A percentile compares a stretch with the other conserved stretches of the same genome.
phyloP scores from a whole-genome alignment of 176 grass and related monocot genomes.

The Elymus sibiricus region DNA sequence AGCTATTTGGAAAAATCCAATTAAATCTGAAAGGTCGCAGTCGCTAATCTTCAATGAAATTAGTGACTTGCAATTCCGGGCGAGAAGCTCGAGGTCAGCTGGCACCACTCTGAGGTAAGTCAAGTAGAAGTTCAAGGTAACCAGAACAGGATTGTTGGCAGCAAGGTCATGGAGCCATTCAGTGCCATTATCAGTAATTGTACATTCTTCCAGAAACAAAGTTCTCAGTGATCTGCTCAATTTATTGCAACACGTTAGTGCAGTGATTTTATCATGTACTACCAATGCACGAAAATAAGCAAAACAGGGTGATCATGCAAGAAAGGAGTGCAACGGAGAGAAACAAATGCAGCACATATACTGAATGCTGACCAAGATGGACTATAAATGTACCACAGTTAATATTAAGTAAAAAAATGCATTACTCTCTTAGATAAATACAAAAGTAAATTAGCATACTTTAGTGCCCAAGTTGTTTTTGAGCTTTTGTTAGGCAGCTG shows the following conservation, averaged over 20 bases:
- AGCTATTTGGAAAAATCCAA: constrained; percentile 49
- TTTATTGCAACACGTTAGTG: constrained; percentile 23
- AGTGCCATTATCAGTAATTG: constrained; percentile 36
- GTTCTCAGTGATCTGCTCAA: constrained; percentile 55
- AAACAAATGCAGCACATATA: constrained; percentile 12
- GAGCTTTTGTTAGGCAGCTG: background rate
- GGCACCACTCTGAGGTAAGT: constrained; percentile 51
- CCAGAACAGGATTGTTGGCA: constrained; percentile 45
- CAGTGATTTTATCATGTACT: background rate
- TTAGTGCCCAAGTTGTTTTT: background rate
- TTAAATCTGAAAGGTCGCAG: constrained; percentile 60
- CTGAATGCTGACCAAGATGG: background rate
- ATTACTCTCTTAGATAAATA: background rate
- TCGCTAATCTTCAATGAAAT: constrained; percentile 81
- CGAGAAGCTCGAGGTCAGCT: constrained; percentile 61
- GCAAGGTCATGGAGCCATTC: constrained; percentile 68
- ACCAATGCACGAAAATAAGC: background rate
- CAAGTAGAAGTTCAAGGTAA: constrained; percentile 70
- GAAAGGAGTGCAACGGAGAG: background rate
- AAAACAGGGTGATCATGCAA: constrained; percentile 1
- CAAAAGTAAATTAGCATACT: background rate
- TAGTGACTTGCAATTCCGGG: constrained; percentile 60
- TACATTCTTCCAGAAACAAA: constrained; percentile 69
- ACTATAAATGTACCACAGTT: background rate
- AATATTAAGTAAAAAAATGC: background rate